Percentiles rank a stretch among this genome's conserved stretches.
Evolutionary conservation across 305 asterid genomes (phyloP).

Genomic region (Fraxinus angustifolia): DNA sequence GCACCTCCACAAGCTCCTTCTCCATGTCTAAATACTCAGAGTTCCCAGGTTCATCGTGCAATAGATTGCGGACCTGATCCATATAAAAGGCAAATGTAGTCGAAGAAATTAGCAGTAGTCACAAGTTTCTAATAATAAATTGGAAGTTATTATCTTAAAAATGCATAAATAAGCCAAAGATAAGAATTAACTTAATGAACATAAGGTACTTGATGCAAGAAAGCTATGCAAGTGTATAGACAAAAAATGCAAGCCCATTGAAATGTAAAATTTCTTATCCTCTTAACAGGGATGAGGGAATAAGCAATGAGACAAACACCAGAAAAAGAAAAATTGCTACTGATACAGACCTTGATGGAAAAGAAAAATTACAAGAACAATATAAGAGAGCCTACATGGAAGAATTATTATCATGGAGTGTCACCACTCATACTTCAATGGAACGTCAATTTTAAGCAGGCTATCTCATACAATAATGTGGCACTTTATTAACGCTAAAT

Average conservation of each 20-base stretch:
- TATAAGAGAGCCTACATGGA: neutral
- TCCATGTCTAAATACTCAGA: conserved; percentile 88
- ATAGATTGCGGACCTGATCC: conserved; percentile 60
- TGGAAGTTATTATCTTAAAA: neutral
- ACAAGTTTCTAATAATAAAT: neutral
- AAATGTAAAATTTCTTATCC: neutral
- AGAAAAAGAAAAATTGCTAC: neutral
- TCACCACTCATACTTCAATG: neutral
- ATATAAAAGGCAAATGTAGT: conserved; percentile 1
- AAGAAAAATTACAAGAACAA: neutral
- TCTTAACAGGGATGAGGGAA: neutral
- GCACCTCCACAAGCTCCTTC: conserved; percentile 97
- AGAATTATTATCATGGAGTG: neutral
- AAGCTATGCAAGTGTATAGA: neutral
- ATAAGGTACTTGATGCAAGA: neutral
- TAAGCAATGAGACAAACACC: neutral
- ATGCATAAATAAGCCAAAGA: neutral
- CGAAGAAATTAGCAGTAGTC: neutral
- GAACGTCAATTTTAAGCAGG: neutral
- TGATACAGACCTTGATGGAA: neutral
- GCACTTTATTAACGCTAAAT: neutral
- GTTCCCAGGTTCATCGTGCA: conserved; percentile 74
- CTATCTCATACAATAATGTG: neutral
- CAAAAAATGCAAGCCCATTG: neutral
- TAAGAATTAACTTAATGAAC: neutral